Evolutionary conservation across 495 filamentous ascomycete species (phyloP), one percentile per base, ranked within the genome.

Genomic region (Astrothelium subdiscretum): DNA sequence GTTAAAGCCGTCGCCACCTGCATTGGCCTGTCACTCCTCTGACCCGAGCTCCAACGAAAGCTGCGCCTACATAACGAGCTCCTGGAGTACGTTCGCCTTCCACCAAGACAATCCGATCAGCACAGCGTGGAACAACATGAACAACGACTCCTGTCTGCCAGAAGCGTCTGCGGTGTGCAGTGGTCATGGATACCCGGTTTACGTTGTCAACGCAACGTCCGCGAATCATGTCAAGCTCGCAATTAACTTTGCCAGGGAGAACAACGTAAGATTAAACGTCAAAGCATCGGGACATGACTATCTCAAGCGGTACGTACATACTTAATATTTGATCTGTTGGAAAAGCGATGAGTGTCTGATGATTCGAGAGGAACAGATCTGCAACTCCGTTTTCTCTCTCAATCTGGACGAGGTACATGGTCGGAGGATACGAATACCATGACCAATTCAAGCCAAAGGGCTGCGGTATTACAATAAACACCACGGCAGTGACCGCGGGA

Each of bases 221-320:
- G 38, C 32, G 12, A 20, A 57, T 38, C 57, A 71, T 58, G 58
- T 71, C 4, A 31, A 59, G 6, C 52, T 31, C 5, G 48, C 64
- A 0, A 59, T 72, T 0, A 57, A 67, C 13, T 72, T 69, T 57
- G 70, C 69, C 6, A 57, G 61, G 10, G 59, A 67, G 20, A 63
- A 65, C 18, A 69, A 71, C 11, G 38, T 72, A 8, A 60, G 70
- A 31, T 59, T 72, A 12, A 35, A 31, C 20, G 54, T 58, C 1
- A 58, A 58, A 24, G 54, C 27, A 26, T 31, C 54, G 2, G 54
- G 54, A 31, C 54, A 58, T 58, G 54, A 58, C 20, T 35, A 31
- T 31, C 12, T 31, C n/a, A 15, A 22, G 12, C 54, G 54, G 54
- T 58, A 29, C 24, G 54, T 31, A 12, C 4, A 2, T 0, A 35